phyloP scores from a whole-genome alignment of 2,329 filamentous ascomycete species.

The Ophiosphaerella korrae region DNA sequence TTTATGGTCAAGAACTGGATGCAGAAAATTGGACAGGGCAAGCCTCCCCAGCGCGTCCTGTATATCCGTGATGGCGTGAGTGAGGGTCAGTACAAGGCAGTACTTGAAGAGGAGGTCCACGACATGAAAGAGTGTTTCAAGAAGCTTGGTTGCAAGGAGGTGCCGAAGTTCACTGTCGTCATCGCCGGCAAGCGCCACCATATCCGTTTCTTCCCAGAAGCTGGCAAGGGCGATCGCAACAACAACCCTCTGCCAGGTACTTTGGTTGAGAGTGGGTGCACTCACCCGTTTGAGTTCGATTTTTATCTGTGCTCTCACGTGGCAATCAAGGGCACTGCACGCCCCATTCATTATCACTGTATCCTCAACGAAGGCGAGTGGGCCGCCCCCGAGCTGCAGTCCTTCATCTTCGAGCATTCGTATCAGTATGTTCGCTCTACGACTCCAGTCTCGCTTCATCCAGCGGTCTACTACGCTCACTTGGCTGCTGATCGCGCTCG shows the following conservation, averaged over 20 bases:
- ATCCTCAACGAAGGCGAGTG: constrained; percentile 80
- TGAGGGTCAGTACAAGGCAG: constrained; percentile 78
- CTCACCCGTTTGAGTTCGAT: constrained; percentile 87
- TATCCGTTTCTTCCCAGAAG: constrained; percentile 83
- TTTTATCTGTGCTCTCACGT: constrained; percentile 75
- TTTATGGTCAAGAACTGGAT: constrained; percentile 71
- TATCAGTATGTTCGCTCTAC: constrained; percentile 94
- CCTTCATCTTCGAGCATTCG: constrained; percentile 91
- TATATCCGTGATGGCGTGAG: constrained; percentile 94
- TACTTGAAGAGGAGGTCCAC: constrained; percentile 77
- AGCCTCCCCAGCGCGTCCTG: constrained; percentile 73
- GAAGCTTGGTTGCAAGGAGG: constrained; percentile 43
- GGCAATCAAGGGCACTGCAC: constrained; percentile 91
- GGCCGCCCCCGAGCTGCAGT: constrained; percentile 72
- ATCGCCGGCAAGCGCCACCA: constrained; percentile 90
- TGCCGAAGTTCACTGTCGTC: constrained; percentile 79
- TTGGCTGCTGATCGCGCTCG: constrained; percentile 81
- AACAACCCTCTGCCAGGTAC: constrained; percentile 85
- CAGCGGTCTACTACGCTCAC: constrained; percentile 95
- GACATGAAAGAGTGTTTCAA: constrained; percentile 69
- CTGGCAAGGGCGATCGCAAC: constrained; percentile 69
- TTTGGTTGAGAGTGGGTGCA: constrained; percentile 86
- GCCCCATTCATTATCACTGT: constrained; percentile 91
- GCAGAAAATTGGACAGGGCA: constrained; percentile 57
- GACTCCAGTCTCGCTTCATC: constrained; percentile 85